Base-by-base conservation (phyloP, 257 asterid genomes). In the Ballota nigra region DNA sequence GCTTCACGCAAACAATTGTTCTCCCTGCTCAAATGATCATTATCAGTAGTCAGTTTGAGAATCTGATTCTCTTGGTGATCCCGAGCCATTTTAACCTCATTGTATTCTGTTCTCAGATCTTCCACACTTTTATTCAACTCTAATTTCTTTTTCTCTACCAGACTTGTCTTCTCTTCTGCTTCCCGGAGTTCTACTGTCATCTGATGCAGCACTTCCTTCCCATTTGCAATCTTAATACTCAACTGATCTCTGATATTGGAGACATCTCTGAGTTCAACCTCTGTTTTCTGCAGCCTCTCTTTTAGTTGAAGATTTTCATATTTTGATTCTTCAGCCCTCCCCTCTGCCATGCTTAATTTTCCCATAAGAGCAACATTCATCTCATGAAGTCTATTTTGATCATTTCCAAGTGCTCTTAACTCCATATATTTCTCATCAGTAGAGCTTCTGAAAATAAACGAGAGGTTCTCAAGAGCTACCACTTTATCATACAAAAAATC, bases 371-470 rank as follows among this genome's bases (percentile, higher is more conserved):
- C 83, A 64, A 71, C 82, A 74, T 82, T 87, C 19, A 61, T 24
- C 67, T 60, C 80, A 23, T 77, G 71, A 24, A 87, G 87, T 70
- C 76, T 71, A 65, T 77, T 68, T 15, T 74, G 70, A 77, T 83
- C 89, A 63, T 60, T 71, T 61, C 71, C 81, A 33, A 91, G 84
- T 63, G 78, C 83, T 80, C 81, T 83, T 12, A 87, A 31, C 55
- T 70, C 84, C 80, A 59, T 11, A 38, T 75, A 51, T 67, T 88
- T 90, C 76, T 90, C 98, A 41, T 76, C 80, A 20, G 85, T 74
- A 47, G 75, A 76, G 77, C 79, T 78, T 83, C 76, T 81, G 71
- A 88, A 86, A 71, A 92, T 76, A 52, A 80, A 41, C 41, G 91
- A 87, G 58, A 84, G 81, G 68, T 77, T 80, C 62, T 80, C 88